These are phyloP conservation scores for Salix purpurea DNA, from an alignment of 345 rosid genomes.

Conservation along the genomic window DNA sequence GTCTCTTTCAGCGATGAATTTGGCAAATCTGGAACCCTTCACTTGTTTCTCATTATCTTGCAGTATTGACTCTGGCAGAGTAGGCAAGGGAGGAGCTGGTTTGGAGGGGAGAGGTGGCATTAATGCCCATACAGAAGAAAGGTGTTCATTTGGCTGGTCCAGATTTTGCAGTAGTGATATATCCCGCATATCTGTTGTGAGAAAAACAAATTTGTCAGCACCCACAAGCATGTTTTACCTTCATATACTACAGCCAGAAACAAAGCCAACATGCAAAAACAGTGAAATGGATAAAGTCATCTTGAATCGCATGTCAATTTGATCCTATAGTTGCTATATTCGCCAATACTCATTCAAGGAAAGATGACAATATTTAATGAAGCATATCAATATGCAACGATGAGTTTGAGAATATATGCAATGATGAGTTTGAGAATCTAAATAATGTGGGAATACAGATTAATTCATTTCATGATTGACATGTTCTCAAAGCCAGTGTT, in stretches of 20 bases:
- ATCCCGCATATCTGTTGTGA: conserved; percentile 49
- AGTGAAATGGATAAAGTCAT: neutral
- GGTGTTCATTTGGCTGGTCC: conserved; percentile 57
- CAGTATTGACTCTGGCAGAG: conserved; percentile 33
- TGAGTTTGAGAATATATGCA: neutral
- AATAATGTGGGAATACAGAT: neutral
- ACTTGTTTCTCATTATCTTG: conserved; percentile 44
- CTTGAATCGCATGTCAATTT: neutral
- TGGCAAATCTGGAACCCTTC: conserved; percentile 79
- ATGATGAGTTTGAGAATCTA: neutral
- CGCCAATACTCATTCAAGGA: neutral
- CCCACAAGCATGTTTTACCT: neutral
- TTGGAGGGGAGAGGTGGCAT: conserved; percentile 64
- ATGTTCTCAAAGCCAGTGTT: conserved; percentile 3
- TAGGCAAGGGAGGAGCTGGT: conserved; percentile 40
- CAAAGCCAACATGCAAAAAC: neutral
- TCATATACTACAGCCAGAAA: neutral
- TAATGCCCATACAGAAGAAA: conserved; percentile 78
- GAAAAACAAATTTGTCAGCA: neutral
- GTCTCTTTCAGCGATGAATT: conserved; percentile 58
- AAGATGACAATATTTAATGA: neutral
- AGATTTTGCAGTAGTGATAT: conserved; percentile 49
- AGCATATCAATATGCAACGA: neutral
- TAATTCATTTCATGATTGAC: conserved; percentile 3
- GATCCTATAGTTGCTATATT: neutral